These are phyloP conservation scores for Geosmithia putterillii DNA, from an alignment of 2,329 filamentous ascomycete genomes.

Conservation along the genomic window DNA sequence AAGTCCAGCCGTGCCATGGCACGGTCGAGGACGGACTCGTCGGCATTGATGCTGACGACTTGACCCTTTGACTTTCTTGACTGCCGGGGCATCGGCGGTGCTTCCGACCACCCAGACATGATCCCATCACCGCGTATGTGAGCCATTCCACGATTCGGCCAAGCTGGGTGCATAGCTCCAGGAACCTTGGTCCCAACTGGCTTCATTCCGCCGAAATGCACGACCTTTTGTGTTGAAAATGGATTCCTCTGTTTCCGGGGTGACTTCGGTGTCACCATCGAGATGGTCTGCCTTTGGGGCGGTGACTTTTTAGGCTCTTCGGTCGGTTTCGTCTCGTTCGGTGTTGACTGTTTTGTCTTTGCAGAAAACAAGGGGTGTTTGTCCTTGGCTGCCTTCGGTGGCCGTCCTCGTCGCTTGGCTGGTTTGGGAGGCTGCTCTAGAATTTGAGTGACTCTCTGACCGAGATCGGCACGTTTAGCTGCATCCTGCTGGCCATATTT, in stretches of 20 bases:
- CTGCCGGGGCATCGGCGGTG: constrained; percentile 1
- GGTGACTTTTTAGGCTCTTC: constrained; percentile 7
- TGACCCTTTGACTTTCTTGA: constrained; percentile 38
- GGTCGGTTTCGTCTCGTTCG: neutral
- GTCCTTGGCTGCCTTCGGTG: constrained; percentile 13
- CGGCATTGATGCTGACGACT: constrained; percentile 21
- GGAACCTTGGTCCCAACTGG: constrained; percentile 44
- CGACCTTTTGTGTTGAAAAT: constrained; percentile 4
- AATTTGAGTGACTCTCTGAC: constrained; percentile 51
- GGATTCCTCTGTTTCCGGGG: constrained; percentile 26
- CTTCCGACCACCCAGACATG: neutral
- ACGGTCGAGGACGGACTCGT: constrained; percentile 29
- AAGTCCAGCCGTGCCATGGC: constrained; percentile 15
- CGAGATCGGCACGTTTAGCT: constrained; percentile 33
- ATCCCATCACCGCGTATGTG: constrained; percentile 32
- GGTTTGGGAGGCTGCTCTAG: constrained; percentile 22
- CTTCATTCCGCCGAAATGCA: constrained; percentile 12
- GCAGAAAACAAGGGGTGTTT: constrained; percentile 31
- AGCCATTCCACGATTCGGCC: constrained; percentile 53
- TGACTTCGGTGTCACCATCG: constrained; percentile 41
- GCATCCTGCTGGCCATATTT: constrained; percentile 41
- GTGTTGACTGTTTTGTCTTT: constrained; percentile 16
- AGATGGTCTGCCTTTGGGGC: constrained; percentile 24
- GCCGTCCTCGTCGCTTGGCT: constrained; percentile 14
- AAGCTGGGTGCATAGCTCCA: constrained; percentile 54